Percentiles rank a stretch among this genome's conserved stretches.
These are phyloP conservation scores for Euphrasia arctica DNA, from an alignment of 305 asterid genomes.

Conservation along the genomic window DNA sequence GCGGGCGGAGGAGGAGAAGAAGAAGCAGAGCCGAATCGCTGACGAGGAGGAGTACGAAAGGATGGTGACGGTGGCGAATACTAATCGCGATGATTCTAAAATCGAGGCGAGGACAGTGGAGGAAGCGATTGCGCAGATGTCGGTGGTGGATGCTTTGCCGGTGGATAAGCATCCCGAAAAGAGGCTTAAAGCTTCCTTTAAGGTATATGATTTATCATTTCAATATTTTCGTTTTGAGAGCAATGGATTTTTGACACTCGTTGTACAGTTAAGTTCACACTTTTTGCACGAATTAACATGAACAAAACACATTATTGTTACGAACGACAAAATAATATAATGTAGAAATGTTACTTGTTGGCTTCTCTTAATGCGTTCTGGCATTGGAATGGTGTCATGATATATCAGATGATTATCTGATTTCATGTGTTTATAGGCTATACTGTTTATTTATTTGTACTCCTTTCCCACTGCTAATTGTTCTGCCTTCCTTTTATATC, in stretches of 20 bases:
- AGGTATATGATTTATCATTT: conserved; percentile 39
- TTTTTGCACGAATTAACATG: too few species aligned
- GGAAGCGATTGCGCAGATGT: conserved; percentile 78
- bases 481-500: too few species aligned
- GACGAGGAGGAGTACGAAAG: conserved; percentile 85
- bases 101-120: conserved; percentile 77
- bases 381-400: background rate
- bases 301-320: too few species aligned
- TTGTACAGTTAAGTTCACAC: too few species aligned
- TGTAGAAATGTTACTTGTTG: background rate
- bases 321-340: background rate
- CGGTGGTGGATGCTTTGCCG: conserved; percentile 54
- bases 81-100: conserved; percentile 73
- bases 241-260: background rate
- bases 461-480: too few species aligned
- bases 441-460: background rate
- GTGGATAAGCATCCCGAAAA: conserved; percentile 85
- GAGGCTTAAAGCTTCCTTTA: conserved; percentile 90
- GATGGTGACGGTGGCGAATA: conserved; percentile 61
- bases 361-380: background rate
- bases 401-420: background rate
- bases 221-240: background rate
- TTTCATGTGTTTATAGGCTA: background rate
- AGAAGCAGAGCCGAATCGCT: conserved; percentile 47
- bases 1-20: too few species aligned